phyloP scores from a whole-genome alignment of 192 early-diverging fungal species.

The Linderina pennispora region DNA sequence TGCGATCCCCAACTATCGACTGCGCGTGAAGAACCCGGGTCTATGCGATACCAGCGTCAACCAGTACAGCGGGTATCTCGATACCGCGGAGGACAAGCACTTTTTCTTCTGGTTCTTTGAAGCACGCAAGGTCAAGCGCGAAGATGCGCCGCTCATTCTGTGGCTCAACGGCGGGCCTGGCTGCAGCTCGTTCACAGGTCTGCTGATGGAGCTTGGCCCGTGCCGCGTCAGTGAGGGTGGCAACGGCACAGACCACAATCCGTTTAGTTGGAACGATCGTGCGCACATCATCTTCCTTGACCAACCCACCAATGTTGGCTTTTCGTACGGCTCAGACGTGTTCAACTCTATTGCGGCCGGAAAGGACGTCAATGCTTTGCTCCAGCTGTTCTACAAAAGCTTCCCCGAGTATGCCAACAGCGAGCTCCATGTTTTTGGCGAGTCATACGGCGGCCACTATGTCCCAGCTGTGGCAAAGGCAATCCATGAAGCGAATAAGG shows the following conservation, averaged over 20 bases:
- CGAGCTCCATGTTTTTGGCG: constrained; percentile 82
- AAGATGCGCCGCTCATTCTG: constrained; percentile 60
- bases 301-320: constrained; percentile 87
- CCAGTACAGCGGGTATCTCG: constrained; percentile 77
- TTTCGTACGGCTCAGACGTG: constrained; percentile 66
- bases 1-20: constrained; percentile 55
- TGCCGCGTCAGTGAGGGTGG: constrained; percentile 71
- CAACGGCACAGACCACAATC: constrained; percentile 59
- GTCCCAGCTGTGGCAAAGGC: constrained; percentile 78
- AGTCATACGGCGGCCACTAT: constrained; percentile 85
- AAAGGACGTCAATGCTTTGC: constrained; percentile 72
- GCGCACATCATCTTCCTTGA: constrained; percentile 77
- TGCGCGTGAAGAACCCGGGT: constrained; percentile 52
- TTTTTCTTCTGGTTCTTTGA: constrained; percentile 97
- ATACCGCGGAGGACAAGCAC: constrained; percentile 54
- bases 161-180: constrained; percentile 82
- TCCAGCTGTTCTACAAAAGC: constrained; percentile 74
- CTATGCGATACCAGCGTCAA: constrained; percentile 84
- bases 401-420: constrained; percentile 68
- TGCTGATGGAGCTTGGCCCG: constrained; percentile 74
- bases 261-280: constrained; percentile 79
- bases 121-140: constrained; percentile 57
- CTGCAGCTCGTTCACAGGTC: constrained; percentile 67
- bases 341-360: constrained; percentile 65
- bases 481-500: constrained; percentile 67